These are phyloP conservation scores for Beauveria sp. DNA, from an alignment of 2,329 filamentous ascomycete species.

Conservation along the genomic window DNA sequence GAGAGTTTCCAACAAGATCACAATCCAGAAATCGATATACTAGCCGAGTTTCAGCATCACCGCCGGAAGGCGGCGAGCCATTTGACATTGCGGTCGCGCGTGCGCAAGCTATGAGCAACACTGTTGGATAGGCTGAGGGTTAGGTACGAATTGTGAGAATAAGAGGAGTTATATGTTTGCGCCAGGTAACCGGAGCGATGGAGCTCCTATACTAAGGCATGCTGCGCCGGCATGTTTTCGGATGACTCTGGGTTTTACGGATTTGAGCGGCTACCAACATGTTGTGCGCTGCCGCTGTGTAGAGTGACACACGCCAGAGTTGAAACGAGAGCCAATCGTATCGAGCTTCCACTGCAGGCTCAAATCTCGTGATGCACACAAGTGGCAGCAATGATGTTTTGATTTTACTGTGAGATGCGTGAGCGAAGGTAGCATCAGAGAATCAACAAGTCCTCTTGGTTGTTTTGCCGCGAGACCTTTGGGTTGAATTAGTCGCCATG, in stretches of 20 bases:
- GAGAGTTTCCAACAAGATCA: neutral
- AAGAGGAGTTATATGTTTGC: neutral
- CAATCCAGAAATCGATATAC: neutral
- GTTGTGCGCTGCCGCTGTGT: neutral
- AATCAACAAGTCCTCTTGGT: neutral
- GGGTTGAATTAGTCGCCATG: neutral
- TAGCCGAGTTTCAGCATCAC: neutral
- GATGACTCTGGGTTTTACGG: neutral
- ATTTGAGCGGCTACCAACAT: neutral
- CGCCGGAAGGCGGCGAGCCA: no score
- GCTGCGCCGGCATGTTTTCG: neutral
- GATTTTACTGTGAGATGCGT: neutral
- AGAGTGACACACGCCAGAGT: neutral
- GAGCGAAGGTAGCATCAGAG: neutral
- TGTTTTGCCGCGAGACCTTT: neutral
- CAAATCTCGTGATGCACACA: neutral
- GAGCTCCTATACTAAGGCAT: neutral
- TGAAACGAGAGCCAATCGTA: neutral
- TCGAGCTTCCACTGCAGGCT: neutral
- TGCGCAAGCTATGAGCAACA: neutral
- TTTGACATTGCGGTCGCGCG: neutral
- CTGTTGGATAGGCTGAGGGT: neutral
- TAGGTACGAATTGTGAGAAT: neutral
- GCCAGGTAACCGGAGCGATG: neutral
- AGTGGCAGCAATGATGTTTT: neutral